These are phyloP conservation scores for Zygosaccharomyces bailii DNA, from an alignment of 805 yeast genomes.

Conservation along the genomic window DNA sequence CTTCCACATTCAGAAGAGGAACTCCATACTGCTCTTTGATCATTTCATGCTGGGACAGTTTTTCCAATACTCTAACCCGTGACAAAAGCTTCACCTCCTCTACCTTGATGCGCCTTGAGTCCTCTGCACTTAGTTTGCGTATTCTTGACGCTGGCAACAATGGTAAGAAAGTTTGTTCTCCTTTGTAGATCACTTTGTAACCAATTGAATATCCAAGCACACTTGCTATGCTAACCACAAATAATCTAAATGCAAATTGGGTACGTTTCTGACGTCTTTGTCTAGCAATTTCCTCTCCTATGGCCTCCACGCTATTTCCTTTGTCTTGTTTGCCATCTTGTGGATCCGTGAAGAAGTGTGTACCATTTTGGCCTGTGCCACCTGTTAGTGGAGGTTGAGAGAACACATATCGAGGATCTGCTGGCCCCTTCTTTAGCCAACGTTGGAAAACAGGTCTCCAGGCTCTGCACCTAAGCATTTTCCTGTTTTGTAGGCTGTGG, in stretches of 20 bases:
- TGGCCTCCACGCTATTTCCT: slow-evolving; percentile 6
- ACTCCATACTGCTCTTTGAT: slow-evolving; percentile 34
- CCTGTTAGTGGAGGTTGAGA: slow-evolving; percentile 20
- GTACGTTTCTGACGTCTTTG: slow-evolving; percentile 21
- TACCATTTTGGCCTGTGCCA: slow-evolving; percentile 17
- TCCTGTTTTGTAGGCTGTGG: neutral
- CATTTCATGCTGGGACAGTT: slow-evolving; percentile 30
- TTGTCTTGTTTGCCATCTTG: slow-evolving; percentile 7
- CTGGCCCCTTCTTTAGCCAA: slow-evolving; percentile 8
- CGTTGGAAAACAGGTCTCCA: slow-evolving; percentile 6
- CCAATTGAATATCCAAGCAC: slow-evolving; percentile 30
- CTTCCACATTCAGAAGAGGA: slow-evolving; percentile 24
- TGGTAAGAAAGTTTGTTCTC: slow-evolving; percentile 29
- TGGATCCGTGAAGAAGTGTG: slow-evolving; percentile 29
- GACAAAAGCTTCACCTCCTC: slow-evolving; percentile 23
- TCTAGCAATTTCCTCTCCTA: slow-evolving; percentile 24
- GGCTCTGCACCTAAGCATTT: neutral
- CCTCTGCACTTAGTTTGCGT: slow-evolving; percentile 25
- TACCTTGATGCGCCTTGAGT: slow-evolving; percentile 22
- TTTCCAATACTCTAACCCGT: slow-evolving; percentile 22
- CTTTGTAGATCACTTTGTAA: slow-evolving; percentile 28
- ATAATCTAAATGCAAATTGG: slow-evolving; percentile 15
- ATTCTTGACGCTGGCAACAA: slow-evolving; percentile 25
- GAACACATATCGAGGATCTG: slow-evolving; percentile 24
- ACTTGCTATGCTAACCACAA: slow-evolving; percentile 18